Evolutionary conservation across 176 grass and related monocot species (phyloP), one percentile per base, ranked within the genome.

Genomic region (Oryza australiensis): DNA sequence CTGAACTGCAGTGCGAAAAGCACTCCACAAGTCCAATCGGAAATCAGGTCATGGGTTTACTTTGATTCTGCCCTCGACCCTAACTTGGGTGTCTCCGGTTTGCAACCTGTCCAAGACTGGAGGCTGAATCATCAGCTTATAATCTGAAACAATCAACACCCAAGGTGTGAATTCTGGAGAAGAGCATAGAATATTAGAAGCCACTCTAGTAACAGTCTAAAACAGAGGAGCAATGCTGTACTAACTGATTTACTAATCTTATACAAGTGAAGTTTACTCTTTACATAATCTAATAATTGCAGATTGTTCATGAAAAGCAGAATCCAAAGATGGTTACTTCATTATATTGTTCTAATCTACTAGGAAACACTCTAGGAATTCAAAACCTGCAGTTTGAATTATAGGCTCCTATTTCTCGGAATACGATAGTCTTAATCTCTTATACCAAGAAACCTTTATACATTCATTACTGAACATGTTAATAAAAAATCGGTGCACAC

Each of bases 1-100:
- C 32, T 68, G 28, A 18, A 38, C 65, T 5, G 22, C 28, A n/a
- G n/a, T n/a, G n/a, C 74, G 35, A 73, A 73, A 35, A 73, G 4
- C 30, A 51, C 12, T 9, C 48, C 74, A n/a, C 18, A 15, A 37
- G 10, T 2, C 45, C 43, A 4, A 10, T 3, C 9, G 26, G 13
- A 40, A 4, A 70, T 28, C 67, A 18, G 9, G 59, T 27, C 37
- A 10, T 62, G 55, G n/a, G 8, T 22, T 66, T 72, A 89, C 66
- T 66, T 85, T 34, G 83, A 30, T 89, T 68, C 83, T 35, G 72
- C 11, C 78, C 72, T 89, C 34, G 42, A 45, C 65, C 59, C 34
- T 2, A 53, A 60, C 42, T 46, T 82, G 57, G 7, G 78, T 3
- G 11, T 29, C 66, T 9, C 57, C 0, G 13, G 16, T 35, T 22